These are phyloP conservation scores for Cyathus striatus DNA, from an alignment of 768 basidiomycete genomes.

Conservation along the genomic window DNA sequence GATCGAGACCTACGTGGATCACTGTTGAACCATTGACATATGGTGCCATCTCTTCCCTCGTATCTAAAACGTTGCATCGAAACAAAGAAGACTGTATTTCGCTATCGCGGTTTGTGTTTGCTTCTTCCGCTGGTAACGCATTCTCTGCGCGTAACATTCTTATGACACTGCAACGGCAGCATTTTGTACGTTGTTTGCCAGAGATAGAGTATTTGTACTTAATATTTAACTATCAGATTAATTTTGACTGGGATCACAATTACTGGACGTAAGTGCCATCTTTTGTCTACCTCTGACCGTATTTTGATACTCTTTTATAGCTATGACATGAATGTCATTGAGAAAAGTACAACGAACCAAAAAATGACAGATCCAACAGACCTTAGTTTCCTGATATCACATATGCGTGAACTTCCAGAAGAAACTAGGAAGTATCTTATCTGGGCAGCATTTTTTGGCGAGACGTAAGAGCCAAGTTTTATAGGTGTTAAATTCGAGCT, in stretches of 20 bases:
- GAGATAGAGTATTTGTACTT: too few species aligned
- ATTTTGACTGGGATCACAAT: slow-evolving; percentile 61
- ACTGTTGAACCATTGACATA: slow-evolving; percentile 55
- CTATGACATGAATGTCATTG: slow-evolving; percentile 52
- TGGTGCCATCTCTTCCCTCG: slow-evolving; percentile 50
- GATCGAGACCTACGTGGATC: slow-evolving; percentile 64
- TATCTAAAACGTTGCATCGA: slow-evolving; percentile 61
- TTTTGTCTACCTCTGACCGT: too few species aligned
- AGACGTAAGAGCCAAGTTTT: slow-evolving; percentile 57
- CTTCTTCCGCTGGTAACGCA: slow-evolving; percentile 61
- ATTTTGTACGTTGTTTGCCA: slow-evolving; percentile 44
- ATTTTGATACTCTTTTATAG: slow-evolving; percentile 18
- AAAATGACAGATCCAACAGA: slow-evolving; percentile 58
- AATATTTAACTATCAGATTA: slow-evolving; percentile 36
- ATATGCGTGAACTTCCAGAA: slow-evolving; percentile 54
- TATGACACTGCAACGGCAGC: slow-evolving; percentile 57
- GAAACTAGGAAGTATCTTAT: slow-evolving; percentile 63
- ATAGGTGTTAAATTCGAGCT: too few species aligned
- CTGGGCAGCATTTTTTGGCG: slow-evolving; percentile 73
- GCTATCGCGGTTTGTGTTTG: slow-evolving; percentile 51
- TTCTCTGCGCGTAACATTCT: slow-evolving; percentile 66
- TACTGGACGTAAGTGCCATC: slow-evolving; percentile 65
- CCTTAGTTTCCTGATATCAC: slow-evolving; percentile 53
- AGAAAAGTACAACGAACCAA: slow-evolving; percentile 47
- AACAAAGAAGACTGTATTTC: slow-evolving; percentile 47